Evolutionary conservation across 202 grass and related monocot genomes (phyloP).

Genomic region (Elaeis oleifera): DNA sequence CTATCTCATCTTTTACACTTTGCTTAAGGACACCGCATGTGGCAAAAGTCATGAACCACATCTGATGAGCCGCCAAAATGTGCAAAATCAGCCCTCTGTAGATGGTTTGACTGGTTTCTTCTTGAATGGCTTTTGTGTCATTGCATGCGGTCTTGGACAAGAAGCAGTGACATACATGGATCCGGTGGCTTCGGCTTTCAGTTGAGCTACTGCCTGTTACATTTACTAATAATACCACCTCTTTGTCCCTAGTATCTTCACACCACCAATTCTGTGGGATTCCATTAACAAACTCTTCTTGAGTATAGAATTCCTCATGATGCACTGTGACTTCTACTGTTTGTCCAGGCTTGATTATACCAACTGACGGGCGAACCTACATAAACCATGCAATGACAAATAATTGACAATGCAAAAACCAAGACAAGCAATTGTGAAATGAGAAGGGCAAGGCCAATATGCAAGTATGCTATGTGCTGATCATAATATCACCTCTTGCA

Average conservation of each 20-base stretch:
- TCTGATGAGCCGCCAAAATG: slow-evolving; percentile 39
- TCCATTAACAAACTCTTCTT: slow-evolving; percentile 79
- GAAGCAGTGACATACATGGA: slow-evolving; percentile 60
- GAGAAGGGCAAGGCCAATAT: not conserved
- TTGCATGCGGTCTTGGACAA: slow-evolving; percentile 22
- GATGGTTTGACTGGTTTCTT: slow-evolving; percentile 35
- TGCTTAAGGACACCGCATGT: slow-evolving; percentile 27
- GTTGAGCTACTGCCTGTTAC: slow-evolving; percentile 64
- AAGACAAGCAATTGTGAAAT: not conserved
- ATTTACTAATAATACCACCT: slow-evolving; percentile 55
- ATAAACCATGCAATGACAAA: not conserved
- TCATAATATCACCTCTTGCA: too few relatives aligned
- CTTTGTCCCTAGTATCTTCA: slow-evolving; percentile 79
- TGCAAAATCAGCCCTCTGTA: slow-evolving; percentile 47
- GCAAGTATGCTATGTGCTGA: too few relatives aligned
- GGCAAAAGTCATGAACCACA: slow-evolving; percentile 45
- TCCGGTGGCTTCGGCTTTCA: slow-evolving; percentile 44
- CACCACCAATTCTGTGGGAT: slow-evolving; percentile 91
- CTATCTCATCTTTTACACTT: not conserved
- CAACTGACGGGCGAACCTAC: slow-evolving; percentile 75
- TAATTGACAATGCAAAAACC: not conserved
- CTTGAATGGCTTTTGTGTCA: slow-evolving; percentile 32
- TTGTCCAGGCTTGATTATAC: slow-evolving; percentile 70
- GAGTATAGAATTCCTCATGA: slow-evolving; percentile 70
- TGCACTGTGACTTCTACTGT: slow-evolving; percentile 64